A percentile compares a stretch with the other conserved stretches of the same genome.
Evolutionary conservation across 192 early-diverging fungal species (phyloP).

Genomic region (Coemansia sp.): DNA sequence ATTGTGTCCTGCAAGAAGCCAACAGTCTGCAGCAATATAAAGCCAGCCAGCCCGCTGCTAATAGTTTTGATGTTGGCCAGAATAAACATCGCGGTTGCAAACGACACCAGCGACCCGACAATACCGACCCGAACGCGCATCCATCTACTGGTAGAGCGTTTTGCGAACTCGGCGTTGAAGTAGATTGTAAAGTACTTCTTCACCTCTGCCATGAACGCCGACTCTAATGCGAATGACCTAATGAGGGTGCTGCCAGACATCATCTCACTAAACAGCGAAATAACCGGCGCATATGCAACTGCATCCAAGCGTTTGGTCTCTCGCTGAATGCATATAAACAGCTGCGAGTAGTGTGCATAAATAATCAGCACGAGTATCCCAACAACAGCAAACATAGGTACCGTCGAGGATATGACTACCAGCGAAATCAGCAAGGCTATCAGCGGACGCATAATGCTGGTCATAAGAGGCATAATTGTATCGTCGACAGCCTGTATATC

Average conservation of each 20-base stretch:
- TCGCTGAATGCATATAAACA: slow-evolving; percentile 71
- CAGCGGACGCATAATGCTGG: slow-evolving; percentile 55
- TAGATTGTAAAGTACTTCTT: slow-evolving; percentile 60
- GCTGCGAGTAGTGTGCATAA: slow-evolving; percentile 61
- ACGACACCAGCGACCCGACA: slow-evolving; percentile 67
- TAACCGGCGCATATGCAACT: slow-evolving; percentile 63
- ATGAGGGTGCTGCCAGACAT: slow-evolving; percentile 68
- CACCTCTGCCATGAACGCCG: slow-evolving; percentile 63
- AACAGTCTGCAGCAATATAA: slow-evolving; percentile 77
- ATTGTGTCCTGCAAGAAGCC: slow-evolving; percentile 73
- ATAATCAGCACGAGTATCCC: slow-evolving; percentile 55
- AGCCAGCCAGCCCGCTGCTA: slow-evolving; percentile 81
- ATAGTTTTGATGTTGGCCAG: slow-evolving; percentile 54
- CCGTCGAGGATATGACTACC: slow-evolving; percentile 58
- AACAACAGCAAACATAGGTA: slow-evolving; percentile 69
- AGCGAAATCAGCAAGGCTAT: slow-evolving; percentile 57
- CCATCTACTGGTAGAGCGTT: slow-evolving; percentile 79
- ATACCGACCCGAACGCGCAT: slow-evolving; percentile 76
- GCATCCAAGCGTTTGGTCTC: slow-evolving; percentile 83
- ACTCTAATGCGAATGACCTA: slow-evolving; percentile 74
- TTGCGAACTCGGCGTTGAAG: slow-evolving; percentile 73
- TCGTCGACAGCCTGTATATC: slow-evolving; percentile 83
- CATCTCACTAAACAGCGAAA: slow-evolving; percentile 76
- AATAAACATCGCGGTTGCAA: slow-evolving; percentile 65
- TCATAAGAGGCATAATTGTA: slow-evolving; percentile 53